Percentiles rank a stretch among this genome's conserved stretches.
Conservation (phyloP, 1,284 basidiomycete genomes). For the Apiotrichum sp. region DNA sequence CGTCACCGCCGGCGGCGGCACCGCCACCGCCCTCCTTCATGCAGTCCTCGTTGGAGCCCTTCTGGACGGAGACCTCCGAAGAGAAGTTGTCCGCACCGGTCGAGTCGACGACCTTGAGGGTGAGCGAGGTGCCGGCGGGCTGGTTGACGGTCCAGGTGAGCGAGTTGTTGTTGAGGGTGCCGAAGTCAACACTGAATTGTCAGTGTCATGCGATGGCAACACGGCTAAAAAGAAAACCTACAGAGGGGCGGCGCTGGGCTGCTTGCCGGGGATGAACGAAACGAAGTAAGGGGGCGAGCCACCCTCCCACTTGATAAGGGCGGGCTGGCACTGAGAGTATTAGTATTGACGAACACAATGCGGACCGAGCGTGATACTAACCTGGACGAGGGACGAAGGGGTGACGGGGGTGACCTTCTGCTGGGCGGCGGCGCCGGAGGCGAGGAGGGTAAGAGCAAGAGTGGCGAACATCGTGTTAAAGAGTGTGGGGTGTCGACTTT, state of each 20-base stretch:
- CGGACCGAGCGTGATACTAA: slow-evolving; percentile 2
- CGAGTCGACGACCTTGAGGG: slow-evolving; percentile 34
- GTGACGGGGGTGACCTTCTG: slow-evolving; percentile 55
- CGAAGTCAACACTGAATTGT: slow-evolving; percentile 25
- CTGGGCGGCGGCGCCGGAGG: slow-evolving; percentile 11
- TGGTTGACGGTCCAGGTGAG: slow-evolving; percentile 64
- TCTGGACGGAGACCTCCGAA: slow-evolving; percentile 21
- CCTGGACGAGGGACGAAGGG: slow-evolving; percentile 46
- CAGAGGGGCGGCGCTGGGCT: slow-evolving; percentile 54
- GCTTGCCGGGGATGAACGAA: slow-evolving; percentile 63
- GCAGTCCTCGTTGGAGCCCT: slow-evolving; percentile 15
- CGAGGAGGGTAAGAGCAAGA: slow-evolving; percentile 19
- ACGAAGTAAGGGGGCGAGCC: slow-evolving; percentile 62
- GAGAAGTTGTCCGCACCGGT: slow-evolving; percentile 34
- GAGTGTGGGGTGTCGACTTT: slow-evolving; percentile 8
- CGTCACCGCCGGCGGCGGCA: slow-evolving; percentile 1
- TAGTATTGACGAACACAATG: too few relatives aligned
- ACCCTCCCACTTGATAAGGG: slow-evolving; percentile 54
- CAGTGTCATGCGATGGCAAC: background rate
- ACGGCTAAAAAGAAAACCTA: slow-evolving; percentile 24
- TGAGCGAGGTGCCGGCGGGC: slow-evolving; percentile 47
- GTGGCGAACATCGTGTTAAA: slow-evolving; percentile 15
- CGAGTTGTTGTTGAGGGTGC: slow-evolving; percentile 33
- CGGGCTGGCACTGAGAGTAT: slow-evolving; percentile 35
- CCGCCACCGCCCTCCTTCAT: slow-evolving; percentile 5